Evolutionary conservation across 192 early-diverging fungal species (phyloP).

Genomic region (Coemansia erecta): DNA sequence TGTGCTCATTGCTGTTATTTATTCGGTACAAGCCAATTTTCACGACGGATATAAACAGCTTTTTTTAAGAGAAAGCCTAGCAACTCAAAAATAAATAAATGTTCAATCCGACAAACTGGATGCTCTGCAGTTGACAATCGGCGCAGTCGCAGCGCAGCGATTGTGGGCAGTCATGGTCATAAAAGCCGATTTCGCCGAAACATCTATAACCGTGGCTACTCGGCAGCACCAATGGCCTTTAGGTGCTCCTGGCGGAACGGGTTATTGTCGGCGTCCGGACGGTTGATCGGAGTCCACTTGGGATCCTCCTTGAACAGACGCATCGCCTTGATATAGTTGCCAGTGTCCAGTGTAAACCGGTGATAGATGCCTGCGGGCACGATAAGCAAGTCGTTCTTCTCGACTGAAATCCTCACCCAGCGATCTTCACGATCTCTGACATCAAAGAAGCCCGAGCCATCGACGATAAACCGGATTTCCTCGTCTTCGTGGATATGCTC

Average conservation of each 20-base stretch:
- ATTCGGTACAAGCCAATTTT: constrained; percentile 7
- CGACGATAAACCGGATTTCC: constrained; percentile 91
- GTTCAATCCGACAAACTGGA: neutral
- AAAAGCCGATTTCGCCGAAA: too few relatives aligned
- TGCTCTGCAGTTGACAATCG: too few relatives aligned
- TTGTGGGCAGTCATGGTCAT: too few relatives aligned
- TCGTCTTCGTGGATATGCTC: constrained; percentile 98
- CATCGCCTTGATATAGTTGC: constrained; percentile 86
- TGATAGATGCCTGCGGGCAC: constrained; percentile 96
- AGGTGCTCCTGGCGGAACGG: constrained; percentile 56
- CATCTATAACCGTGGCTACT: neutral
- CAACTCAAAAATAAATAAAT: constrained; percentile 4
- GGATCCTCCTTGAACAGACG: constrained; percentile 81
- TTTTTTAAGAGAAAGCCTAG: constrained; percentile 7
- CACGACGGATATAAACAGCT: constrained; percentile 13
- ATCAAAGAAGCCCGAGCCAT: constrained; percentile 93
- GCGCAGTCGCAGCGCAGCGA: too few relatives aligned
- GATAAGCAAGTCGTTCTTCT: constrained; percentile 78
- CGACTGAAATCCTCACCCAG: constrained; percentile 86
- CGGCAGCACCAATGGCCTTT: constrained; percentile 15
- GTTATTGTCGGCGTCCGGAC: constrained; percentile 64
- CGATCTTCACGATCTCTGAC: constrained; percentile 60
- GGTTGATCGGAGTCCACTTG: constrained; percentile 79
- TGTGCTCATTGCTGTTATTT: constrained; percentile 13
- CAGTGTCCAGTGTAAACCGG: constrained; percentile 87